Conservation (phyloP, 352 stramenopile species). For the Pythium chondricola region DNA sequence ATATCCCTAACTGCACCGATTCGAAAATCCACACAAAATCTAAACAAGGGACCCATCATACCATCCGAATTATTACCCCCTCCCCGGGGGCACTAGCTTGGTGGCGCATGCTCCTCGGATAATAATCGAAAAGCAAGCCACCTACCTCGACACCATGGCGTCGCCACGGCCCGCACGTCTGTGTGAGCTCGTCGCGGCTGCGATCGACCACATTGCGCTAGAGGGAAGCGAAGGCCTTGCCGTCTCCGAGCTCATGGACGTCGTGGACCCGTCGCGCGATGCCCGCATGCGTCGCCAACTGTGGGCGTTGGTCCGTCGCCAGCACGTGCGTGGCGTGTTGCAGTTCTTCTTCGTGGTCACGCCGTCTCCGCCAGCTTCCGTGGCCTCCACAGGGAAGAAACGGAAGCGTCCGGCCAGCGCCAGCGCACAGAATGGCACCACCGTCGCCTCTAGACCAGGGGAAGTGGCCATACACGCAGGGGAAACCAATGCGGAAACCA, state of each 20-base stretch:
- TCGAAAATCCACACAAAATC: not conserved
- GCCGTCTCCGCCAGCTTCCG: not conserved
- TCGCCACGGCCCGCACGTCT: slow-evolving; percentile 16
- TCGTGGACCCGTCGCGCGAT: slow-evolving; percentile 37
- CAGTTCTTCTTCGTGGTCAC: slow-evolving; percentile 37
- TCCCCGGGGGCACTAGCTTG: not conserved
- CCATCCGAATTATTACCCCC: not conserved
- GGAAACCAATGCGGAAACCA: not conserved
- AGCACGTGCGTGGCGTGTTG: slow-evolving; percentile 34
- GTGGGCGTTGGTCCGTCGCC: slow-evolving; percentile 48
- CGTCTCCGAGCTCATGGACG: slow-evolving; percentile 31
- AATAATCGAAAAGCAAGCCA: not conserved
- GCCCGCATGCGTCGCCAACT: slow-evolving; percentile 35
- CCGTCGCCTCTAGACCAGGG: too few species aligned
- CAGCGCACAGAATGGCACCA: not conserved
- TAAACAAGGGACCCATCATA: not conserved
- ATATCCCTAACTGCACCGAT: slow-evolving; percentile 7
- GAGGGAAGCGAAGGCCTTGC: slow-evolving; percentile 43
- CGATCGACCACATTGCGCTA: slow-evolving; percentile 58
- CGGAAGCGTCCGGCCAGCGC: slow-evolving; percentile 33
- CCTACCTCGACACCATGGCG: not conserved
- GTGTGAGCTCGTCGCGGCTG: slow-evolving; percentile 43
- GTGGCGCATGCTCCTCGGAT: slow-evolving; percentile 1
- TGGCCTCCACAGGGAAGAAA: slow-evolving; percentile 31
- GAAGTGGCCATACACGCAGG: too few species aligned